phyloP scores from a whole-genome alignment of 148 eudicot genomes.

The Nyssa sinensis region DNA sequence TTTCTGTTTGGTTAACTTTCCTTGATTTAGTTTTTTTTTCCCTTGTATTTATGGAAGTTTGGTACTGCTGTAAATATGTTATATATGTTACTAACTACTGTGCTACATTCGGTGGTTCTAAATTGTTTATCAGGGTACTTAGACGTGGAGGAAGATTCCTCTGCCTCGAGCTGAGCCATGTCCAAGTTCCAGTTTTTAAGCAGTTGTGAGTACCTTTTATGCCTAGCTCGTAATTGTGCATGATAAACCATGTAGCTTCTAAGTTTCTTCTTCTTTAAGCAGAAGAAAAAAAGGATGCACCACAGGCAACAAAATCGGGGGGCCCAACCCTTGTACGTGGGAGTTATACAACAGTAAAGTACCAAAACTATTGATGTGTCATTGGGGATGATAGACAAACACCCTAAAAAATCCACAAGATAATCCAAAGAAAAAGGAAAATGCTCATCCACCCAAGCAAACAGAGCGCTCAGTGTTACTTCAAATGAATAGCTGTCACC shows the following conservation, averaged over 20 bases:
- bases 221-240: background rate
- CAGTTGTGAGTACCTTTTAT: slow-evolving; percentile 64
- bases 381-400: no score
- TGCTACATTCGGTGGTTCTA: slow-evolving; percentile 15
- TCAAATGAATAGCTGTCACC: no score
- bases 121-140: slow-evolving; percentile 61
- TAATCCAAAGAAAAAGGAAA: no score
- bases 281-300: no score
- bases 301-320: no score
- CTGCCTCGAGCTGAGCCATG: slow-evolving; percentile 98
- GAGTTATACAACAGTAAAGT: no score
- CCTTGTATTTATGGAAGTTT: background rate
- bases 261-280: no score
- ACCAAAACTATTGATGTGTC: no score
- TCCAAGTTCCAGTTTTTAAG: slow-evolving; percentile 72
- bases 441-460: no score
- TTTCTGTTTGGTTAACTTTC: background rate
- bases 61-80: background rate
- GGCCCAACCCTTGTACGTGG: no score
- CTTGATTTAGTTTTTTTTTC: background rate
- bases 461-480: no score
- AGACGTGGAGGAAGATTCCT: slow-evolving; percentile 93
- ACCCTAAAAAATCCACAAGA: no score
- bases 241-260: background rate
- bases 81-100: background rate